These are phyloP conservation scores for Isoetes engelmannii DNA, from an alignment of 83 land plant genomes.

Conservation along the genomic window DNA sequence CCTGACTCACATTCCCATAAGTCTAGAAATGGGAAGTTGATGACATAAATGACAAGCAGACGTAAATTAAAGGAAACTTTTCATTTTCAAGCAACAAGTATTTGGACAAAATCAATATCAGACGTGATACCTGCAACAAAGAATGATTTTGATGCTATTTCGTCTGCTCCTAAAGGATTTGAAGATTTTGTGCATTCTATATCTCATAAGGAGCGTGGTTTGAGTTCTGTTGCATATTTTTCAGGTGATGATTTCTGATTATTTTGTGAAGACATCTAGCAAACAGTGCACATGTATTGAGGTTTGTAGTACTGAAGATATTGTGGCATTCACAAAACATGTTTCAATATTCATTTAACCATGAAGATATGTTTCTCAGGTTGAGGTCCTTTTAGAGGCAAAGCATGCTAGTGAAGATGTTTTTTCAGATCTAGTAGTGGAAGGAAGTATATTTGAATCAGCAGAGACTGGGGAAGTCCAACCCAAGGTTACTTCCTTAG, in stretches of 20 bases:
- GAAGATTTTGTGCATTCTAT: neutral
- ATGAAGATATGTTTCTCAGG: neutral
- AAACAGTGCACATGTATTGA: conserved; percentile 19
- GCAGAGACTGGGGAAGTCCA: neutral
- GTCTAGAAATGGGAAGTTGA: too few species aligned
- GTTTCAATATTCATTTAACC: neutral
- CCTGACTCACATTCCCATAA: too few species aligned
- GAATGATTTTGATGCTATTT: too few species aligned
- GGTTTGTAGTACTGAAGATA: conserved; percentile 24
- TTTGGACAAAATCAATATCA: too few species aligned
- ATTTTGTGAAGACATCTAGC: conserved; percentile 60
- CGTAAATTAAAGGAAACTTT: too few species aligned
- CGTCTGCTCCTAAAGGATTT: neutral
- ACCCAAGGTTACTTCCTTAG: neutral
- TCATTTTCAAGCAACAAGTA: too few species aligned
- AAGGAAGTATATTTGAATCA: neutral
- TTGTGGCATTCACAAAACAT: neutral
- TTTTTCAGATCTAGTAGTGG: neutral
- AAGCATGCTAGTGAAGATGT: too few species aligned
- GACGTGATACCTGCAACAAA: too few species aligned
- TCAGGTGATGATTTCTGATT: conserved; percentile 93
- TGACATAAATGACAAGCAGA: too few species aligned
- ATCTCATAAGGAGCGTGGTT: neutral
- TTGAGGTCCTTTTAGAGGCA: too few species aligned
- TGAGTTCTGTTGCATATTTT: conserved; percentile 8